These are phyloP conservation scores for Durotheca rogersii DNA, from an alignment of 495 filamentous ascomycete species.

Conservation along the genomic window DNA sequence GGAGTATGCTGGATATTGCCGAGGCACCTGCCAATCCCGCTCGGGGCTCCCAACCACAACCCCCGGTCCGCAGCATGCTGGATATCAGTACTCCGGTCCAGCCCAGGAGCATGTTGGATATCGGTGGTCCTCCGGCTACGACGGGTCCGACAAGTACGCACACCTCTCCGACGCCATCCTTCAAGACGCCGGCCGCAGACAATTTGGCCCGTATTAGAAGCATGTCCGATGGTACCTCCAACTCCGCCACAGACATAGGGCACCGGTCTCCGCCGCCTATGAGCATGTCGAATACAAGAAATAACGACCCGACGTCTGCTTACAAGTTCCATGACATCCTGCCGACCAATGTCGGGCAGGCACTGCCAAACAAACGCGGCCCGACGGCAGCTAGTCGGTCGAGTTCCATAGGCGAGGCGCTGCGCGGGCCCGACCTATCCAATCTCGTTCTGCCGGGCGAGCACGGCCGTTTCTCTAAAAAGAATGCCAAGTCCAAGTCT, in stretches of 20 bases:
- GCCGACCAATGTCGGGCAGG: constrained; percentile 47
- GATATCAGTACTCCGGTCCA: constrained; percentile 48
- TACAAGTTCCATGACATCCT: constrained; percentile 58
- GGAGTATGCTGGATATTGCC: constrained; percentile 57
- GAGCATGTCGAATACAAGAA: constrained; percentile 20
- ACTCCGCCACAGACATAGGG: constrained; percentile 42
- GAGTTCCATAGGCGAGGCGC: constrained; percentile 51
- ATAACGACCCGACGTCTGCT: constrained; percentile 45
- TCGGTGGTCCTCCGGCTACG: constrained; percentile 36
- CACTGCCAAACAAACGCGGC: constrained; percentile 43
- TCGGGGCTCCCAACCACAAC: constrained; percentile 37
- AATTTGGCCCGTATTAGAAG: constrained; percentile 46
- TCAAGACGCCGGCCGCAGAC: constrained; percentile 26
- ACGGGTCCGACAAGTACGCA: constrained; percentile 36
- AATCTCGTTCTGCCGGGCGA: constrained; percentile 47
- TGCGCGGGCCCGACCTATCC: constrained; percentile 48
- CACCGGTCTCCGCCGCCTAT: constrained; percentile 26
- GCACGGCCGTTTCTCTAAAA: constrained; percentile 49
- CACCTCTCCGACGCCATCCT: constrained; percentile 44
- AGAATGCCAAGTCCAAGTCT: constrained; percentile 62
- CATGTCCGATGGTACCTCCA: constrained; percentile 52
- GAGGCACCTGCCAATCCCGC: constrained; percentile 30
- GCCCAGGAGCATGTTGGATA: constrained; percentile 46
- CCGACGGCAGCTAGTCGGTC: constrained; percentile 45
- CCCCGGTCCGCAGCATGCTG: constrained; percentile 61